Conservation (phyloP, 495 filamentous ascomycete genomes). For the Penicillium paradoxum region DNA sequence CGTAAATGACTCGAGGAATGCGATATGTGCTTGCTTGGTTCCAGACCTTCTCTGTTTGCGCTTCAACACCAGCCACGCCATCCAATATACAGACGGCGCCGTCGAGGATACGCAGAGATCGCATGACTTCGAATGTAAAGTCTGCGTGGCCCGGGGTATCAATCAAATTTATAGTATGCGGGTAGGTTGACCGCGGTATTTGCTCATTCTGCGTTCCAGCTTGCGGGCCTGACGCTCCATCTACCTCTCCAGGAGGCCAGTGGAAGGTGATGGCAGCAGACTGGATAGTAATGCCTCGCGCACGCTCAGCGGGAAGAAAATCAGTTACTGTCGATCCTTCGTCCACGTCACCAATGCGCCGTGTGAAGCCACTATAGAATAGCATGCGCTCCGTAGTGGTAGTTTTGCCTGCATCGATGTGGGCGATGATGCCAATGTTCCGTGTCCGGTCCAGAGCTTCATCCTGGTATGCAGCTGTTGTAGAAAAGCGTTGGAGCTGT, state of each 20-base stretch:
- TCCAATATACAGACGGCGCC: constrained; percentile 95
- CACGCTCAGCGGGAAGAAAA: constrained; percentile 90
- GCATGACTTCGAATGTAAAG: constrained; percentile 95
- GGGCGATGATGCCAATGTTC: constrained; percentile 98
- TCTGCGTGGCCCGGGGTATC: constrained; percentile 98
- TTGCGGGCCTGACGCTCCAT: constrained; percentile 9
- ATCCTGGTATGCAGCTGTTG: constrained; percentile 18
- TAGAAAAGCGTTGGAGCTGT: constrained; percentile 25
- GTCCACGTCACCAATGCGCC: constrained; percentile 92
- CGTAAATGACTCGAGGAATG: constrained; percentile 82
- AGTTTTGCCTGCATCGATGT: constrained; percentile 99
- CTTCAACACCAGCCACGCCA: constrained; percentile 94
- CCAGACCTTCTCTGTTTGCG: constrained; percentile 98
- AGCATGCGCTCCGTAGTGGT: constrained; percentile 99
- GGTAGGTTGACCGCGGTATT: constrained; percentile 32
- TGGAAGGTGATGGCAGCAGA: constrained; percentile 94
- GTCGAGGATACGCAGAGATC: constrained; percentile 88
- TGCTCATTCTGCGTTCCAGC: constrained; percentile 17
- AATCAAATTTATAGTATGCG: constrained; percentile 85
- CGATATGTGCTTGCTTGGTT: constrained; percentile 75
- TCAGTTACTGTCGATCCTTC: constrained; percentile 97
- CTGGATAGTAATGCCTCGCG: constrained; percentile 95
- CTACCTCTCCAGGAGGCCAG: constrained; percentile 59
- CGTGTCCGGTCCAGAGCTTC: constrained; percentile 56
- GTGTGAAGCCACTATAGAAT: constrained; percentile 88